Evolutionary conservation across 225 moss, liverwort and hornwort genomes (phyloP).

Genomic region (Marchantia paleacea): DNA sequence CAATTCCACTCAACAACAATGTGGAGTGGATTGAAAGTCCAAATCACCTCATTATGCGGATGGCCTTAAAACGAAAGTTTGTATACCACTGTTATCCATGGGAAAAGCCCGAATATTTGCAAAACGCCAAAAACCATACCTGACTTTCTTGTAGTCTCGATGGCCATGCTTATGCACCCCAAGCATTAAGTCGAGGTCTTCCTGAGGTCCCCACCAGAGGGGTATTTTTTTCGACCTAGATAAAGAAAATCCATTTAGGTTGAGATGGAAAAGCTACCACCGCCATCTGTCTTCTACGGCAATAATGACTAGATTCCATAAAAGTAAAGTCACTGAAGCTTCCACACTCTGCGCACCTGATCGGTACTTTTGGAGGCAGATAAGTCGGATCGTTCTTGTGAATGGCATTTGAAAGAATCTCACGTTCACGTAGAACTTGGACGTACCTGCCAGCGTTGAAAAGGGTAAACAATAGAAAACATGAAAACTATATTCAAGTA

Average conservation of each 20-base stretch:
- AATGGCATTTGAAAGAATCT: slow-evolving; percentile 35
- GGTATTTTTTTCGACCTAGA: slow-evolving; percentile 74
- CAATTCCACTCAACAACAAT: no score
- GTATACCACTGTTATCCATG: no score
- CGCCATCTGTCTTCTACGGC: background rate
- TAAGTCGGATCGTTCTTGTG: slow-evolving; percentile 27
- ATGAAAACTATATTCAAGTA: background rate
- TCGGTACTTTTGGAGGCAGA: slow-evolving; percentile 42
- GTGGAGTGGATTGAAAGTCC: no score
- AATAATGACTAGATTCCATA: no score
- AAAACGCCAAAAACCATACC: slow-evolving; percentile 10
- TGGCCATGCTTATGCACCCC: slow-evolving; percentile 68
- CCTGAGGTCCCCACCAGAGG: slow-evolving; percentile 66
- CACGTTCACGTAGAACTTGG: slow-evolving; percentile 41
- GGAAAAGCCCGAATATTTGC: no score
- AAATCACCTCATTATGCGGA: no score
- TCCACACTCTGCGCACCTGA: slow-evolving; percentile 24
- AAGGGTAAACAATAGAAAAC: background rate
- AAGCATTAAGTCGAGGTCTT: slow-evolving; percentile 66
- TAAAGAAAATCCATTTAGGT: background rate
- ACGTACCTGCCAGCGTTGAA: slow-evolving; percentile 32
- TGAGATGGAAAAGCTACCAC: background rate
- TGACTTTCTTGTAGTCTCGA: slow-evolving; percentile 69
- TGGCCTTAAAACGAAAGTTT: no score
- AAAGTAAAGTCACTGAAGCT: background rate